Evolutionary conservation across 2,329 filamentous ascomycete species (phyloP).

Genomic region (Diaporthe amygdali): DNA sequence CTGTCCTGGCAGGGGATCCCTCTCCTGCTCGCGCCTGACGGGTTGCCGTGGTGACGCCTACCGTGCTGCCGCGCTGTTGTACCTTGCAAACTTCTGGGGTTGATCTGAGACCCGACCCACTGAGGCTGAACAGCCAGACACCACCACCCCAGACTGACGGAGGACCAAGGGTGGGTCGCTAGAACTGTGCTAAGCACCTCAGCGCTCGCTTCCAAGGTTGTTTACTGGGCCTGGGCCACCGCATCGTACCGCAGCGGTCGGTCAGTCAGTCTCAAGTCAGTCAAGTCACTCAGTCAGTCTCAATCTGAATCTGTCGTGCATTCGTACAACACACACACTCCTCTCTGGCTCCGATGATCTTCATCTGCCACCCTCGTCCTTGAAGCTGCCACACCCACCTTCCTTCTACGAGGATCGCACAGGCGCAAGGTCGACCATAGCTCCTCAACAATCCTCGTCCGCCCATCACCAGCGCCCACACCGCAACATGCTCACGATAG

Average conservation of each 20-base stretch:
- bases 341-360: background rate
- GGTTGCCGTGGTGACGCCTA: background rate
- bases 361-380: slow-evolving; percentile 8
- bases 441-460: slow-evolving; percentile 10
- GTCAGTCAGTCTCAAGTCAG: background rate
- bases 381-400: background rate
- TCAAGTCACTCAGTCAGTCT: no score
- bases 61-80: background rate
- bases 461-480: slow-evolving; percentile 1
- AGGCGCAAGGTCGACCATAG: slow-evolving; percentile 19
- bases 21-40: background rate
- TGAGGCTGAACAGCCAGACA: slow-evolving; percentile 20
- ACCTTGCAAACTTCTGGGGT: background rate
- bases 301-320: slow-evolving; percentile 4
- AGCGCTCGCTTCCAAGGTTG: slow-evolving; percentile 1
- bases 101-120: slow-evolving; percentile 16
- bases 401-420: slow-evolving; percentile 12
- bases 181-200: no score
- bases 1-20: background rate
- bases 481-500: slow-evolving; percentile 15
- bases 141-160: slow-evolving; percentile 13
- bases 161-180: background rate
- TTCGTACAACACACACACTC: slow-evolving; percentile 1
- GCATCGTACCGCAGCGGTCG: background rate
- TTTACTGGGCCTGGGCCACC: slow-evolving; percentile 6